Conservation (phyloP, 129 eudicot genomes). For the Erigeron canadensis region DNA sequence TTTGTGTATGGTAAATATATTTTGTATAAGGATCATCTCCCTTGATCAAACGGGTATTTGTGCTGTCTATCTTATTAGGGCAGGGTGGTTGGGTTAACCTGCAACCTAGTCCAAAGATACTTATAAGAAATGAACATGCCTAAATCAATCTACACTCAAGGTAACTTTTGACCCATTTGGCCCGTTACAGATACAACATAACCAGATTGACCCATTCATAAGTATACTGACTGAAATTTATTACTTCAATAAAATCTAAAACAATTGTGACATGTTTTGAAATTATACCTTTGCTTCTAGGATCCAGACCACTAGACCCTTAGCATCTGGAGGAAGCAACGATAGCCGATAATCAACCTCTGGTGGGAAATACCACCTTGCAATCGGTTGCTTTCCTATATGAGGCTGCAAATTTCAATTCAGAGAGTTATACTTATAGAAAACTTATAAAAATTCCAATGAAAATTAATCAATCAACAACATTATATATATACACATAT, state of each 20-base stretch:
- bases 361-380: constrained; percentile 95
- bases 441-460: constrained; percentile 2
- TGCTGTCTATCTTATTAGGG: background rate
- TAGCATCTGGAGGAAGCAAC: constrained; percentile 80
- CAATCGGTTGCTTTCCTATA: constrained; percentile 93
- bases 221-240: background rate
- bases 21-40: too few species aligned
- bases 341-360: constrained; percentile 96
- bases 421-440: background rate
- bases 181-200: background rate
- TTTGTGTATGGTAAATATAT: too few species aligned
- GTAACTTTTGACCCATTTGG: background rate
- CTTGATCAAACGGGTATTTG: background rate
- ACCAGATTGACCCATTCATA: background rate
- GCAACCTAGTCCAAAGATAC: background rate
- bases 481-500: too few species aligned
- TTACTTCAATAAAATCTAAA: background rate
- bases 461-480: background rate
- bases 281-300: constrained; percentile 78
- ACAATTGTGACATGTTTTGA: background rate
- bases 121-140: background rate
- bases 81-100: background rate
- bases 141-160: background rate
- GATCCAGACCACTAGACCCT: constrained; percentile 79
- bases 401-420: constrained; percentile 69